A percentile compares a stretch with the other conserved stretches of the same genome.
Evolutionary conservation across 495 filamentous ascomycete species (phyloP).

Genomic region (Annulohypoxylon maeteangense): DNA sequence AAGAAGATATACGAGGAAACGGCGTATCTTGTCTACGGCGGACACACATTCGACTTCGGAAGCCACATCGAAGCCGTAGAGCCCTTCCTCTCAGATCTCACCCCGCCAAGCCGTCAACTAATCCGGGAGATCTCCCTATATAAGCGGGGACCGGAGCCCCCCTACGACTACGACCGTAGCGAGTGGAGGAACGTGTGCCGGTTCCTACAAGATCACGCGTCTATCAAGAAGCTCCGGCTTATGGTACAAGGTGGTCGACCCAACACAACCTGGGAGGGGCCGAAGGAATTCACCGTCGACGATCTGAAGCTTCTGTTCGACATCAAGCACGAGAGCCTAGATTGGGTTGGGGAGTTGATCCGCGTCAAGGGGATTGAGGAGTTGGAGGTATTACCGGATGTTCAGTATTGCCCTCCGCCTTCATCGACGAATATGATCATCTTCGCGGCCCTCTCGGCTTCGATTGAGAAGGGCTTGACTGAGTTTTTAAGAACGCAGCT

Average conservation of each 20-base stretch:
- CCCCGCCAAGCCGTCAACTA: constrained; percentile 52
- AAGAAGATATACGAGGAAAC: constrained; percentile 61
- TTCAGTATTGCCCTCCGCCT: constrained; percentile 55
- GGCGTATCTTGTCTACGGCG: constrained; percentile 59
- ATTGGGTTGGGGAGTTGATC: constrained; percentile 61
- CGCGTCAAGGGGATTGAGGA: constrained; percentile 53
- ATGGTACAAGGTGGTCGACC: constrained; percentile 60
- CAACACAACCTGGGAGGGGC: constrained; percentile 51
- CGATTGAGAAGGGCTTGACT: constrained; percentile 60
- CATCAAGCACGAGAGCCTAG: constrained; percentile 55
- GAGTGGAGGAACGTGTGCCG: constrained; percentile 62
- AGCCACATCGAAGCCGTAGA: constrained; percentile 63
- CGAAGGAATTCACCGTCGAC: constrained; percentile 49
- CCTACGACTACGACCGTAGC: constrained; percentile 61
- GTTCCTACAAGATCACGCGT: constrained; percentile 50
- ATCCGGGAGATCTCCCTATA: constrained; percentile 57
- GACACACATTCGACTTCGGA: constrained; percentile 64
- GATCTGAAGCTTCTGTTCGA: constrained; percentile 55
- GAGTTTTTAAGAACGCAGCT: constrained; percentile 54
- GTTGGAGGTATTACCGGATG: constrained; percentile 54
- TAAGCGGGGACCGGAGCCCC: constrained; percentile 60
- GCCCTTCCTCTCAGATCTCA: constrained; percentile 66
- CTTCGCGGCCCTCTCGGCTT: constrained; percentile 62
- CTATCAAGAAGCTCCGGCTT: constrained; percentile 54
- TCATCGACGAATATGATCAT: constrained; percentile 56